phyloP scores from a whole-genome alignment of 352 stramenopile species.

The Paralagenidium karlingii region DNA sequence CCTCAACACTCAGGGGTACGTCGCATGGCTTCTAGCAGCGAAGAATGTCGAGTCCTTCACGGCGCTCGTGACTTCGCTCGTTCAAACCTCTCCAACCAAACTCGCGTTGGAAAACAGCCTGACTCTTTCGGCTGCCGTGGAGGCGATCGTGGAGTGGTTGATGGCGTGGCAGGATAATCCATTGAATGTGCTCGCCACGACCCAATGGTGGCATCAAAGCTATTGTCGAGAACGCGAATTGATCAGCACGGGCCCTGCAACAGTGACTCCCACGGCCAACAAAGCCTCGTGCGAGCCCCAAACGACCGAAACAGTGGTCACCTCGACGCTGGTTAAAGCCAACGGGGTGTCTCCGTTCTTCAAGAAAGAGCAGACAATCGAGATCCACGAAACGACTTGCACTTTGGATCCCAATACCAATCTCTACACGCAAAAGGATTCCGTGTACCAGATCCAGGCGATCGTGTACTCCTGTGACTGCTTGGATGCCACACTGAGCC shows the following conservation, averaged over 20 bases:
- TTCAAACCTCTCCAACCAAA: neutral
- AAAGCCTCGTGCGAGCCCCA: conserved; percentile 8
- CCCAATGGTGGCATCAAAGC: conserved; percentile 36
- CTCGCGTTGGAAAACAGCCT: conserved; percentile 3
- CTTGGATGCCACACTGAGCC: conserved; percentile 25
- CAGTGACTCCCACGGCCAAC: conserved; percentile 4
- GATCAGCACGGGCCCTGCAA: conserved; percentile 7
- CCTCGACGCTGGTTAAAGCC: conserved; percentile 5
- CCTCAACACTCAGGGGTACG: conserved; percentile 19
- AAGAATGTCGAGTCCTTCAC: too few relatives aligned
- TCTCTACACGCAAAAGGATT: conserved; percentile 16
- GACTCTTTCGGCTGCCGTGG: too few relatives aligned
- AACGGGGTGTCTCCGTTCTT: conserved; percentile 22
- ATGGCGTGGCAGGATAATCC: conserved; percentile 14
- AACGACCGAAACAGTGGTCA: conserved; percentile 16
- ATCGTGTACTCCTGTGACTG: conserved; percentile 27
- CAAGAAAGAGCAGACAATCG: conserved; percentile 18
- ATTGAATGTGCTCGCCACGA: conserved; percentile 25
- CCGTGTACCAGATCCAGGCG: conserved; percentile 14
- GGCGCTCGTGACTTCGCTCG: conserved; percentile 1
- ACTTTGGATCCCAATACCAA: conserved; percentile 4
- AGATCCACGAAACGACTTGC: conserved; percentile 20
- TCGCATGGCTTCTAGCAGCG: conserved; percentile 24
- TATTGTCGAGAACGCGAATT: conserved; percentile 22
- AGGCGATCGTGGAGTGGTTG: conserved; percentile 24